Evolutionary conservation across 306 rosid genomes (phyloP), one percentile per base, ranked within the genome.

Genomic region (Cucumis sativus): DNA sequence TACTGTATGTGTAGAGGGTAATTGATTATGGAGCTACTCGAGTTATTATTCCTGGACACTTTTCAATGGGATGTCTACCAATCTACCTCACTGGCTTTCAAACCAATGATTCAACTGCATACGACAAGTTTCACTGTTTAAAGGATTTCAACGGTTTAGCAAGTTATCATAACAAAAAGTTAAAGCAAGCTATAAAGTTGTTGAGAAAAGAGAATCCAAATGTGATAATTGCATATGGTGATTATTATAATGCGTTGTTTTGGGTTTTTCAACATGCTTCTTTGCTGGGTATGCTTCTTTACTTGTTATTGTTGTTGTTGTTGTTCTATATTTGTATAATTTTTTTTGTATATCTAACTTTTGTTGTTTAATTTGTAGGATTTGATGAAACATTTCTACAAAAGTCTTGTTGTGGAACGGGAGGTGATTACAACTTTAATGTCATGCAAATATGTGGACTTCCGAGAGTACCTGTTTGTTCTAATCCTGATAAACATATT

Each of bases 321-420:
- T 63, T 58, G 14, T 20, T 47, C 16, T 47, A 7, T 10, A 45
- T 10, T 7, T 7, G 0, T 51, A 6, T 41, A 45, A 52, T 14
- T 28, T 28, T 10, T 13, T 10, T 7, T 7, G 0, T 51, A 6
- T 41, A 45, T 15, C 72, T 28, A 23, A 49, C 6, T 16, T 14
- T 17, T 77, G 28, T 77, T 37, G 56, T 61, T 59, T 23, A 37
- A 28, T 28, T 28, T 28, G 3, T 51, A 79, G 82, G 82, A 6
- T 79, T 73, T 49, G 82, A 79, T 61, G 37, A 58, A 12, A 35
- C 51, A 1, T 73, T 35, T 0, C 9, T 73, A 10, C 82, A 79
- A 64, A 80, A 80, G 60, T 64, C 83, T 63, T 80, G 83, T 12
- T 80, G 83, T 54, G 83, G 79, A 16, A 37, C 1, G 14, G 82